Conservation (phyloP, 2,329 filamentous ascomycete species). For the Corynespora cassiicola region DNA sequence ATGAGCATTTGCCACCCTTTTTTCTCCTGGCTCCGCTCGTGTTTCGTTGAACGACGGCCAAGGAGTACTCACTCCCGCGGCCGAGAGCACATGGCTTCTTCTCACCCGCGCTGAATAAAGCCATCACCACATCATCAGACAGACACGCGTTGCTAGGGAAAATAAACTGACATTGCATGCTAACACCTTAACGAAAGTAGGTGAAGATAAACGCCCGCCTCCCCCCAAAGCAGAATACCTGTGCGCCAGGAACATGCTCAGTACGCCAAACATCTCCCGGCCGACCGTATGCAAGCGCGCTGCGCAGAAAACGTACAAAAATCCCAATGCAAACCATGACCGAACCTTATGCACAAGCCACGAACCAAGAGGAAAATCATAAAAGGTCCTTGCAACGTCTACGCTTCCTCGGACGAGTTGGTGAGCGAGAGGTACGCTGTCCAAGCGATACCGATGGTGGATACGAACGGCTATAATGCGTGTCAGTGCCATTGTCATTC, state of each 20-base stretch:
- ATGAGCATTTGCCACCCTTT: slow-evolving; percentile 4
- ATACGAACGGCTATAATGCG: slow-evolving; percentile 81
- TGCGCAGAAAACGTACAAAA: slow-evolving; percentile 25
- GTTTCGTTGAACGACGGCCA: slow-evolving; percentile 12
- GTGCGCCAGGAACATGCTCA: slow-evolving; percentile 26
- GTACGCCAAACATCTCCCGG: slow-evolving; percentile 19
- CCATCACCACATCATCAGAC: neutral
- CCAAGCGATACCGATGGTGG: slow-evolving; percentile 95
- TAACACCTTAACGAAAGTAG: slow-evolving; percentile 15
- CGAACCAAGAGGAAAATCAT: slow-evolving; percentile 13
- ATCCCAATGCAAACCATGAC: slow-evolving; percentile 19
- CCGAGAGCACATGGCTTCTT: slow-evolving; percentile 18
- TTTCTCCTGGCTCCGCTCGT: slow-evolving; percentile 8
- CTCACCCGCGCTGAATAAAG: neutral
- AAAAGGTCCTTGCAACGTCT: slow-evolving; percentile 18
- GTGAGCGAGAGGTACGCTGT: slow-evolving; percentile 94
- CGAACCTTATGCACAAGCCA: slow-evolving; percentile 15
- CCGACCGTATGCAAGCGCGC: slow-evolving; percentile 28
- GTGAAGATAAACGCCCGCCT: slow-evolving; percentile 4
- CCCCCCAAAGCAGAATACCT: slow-evolving; percentile 13
- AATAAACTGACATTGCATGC: slow-evolving; percentile 14
- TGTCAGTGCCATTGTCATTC: no score
- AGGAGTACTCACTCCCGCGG: slow-evolving; percentile 23
- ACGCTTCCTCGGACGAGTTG: slow-evolving; percentile 80
- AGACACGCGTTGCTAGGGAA: slow-evolving; percentile 2